Base-by-base conservation (phyloP, 2,329 filamentous ascomycete genomes). In the Pezicula carpinea region DNA sequence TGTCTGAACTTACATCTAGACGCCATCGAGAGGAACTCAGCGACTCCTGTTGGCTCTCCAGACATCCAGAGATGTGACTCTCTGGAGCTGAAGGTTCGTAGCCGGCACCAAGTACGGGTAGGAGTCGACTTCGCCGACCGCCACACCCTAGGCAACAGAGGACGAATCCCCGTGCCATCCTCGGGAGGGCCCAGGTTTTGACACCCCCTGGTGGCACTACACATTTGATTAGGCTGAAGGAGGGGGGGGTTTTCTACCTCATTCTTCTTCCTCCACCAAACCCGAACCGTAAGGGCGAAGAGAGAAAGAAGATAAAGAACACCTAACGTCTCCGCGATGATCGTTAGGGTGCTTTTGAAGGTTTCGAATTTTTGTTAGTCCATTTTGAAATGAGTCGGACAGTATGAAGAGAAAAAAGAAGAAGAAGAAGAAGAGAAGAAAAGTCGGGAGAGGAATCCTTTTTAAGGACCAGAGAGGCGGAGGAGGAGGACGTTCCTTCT, bases 51-150 rank as follows among this genome's bases (percentile, higher is more conserved):
- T 31, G 39, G 39, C 39, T 42, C 39, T 42, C 39, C 39, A 29
- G 39, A 42, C 39, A 34, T 34, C 32, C 32, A 34, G 32, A 34
- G 32, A 34, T 34, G 32, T 34, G 32, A 34, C 32, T 34, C 32
- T 34, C 32, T 13, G 22, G 29, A 42, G 39, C 39, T 42, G 39
- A 42, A 42, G 39, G 39, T 42, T 42, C 39, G 39, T 42, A 42
- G 39, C 39, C 39, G 39, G 39, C 39, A 42, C 39, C 39, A 42
- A 23, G 39, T 23, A 42, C 39, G 29, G 39, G 39, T 42, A 31
- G 39, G 39, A 42, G 39, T 42, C 39, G 39, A 42, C 39, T 42
- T 42, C 26, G 39, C 39, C 39, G n/a, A 23, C 39, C 39, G 39
- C 15, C 39, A n/a, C 23, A 15, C 19, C 26, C 39, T 34, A 34